phyloP scores from a whole-genome alignment of 2,329 filamentous ascomycete species.

The Colletotrichum godetiae region DNA sequence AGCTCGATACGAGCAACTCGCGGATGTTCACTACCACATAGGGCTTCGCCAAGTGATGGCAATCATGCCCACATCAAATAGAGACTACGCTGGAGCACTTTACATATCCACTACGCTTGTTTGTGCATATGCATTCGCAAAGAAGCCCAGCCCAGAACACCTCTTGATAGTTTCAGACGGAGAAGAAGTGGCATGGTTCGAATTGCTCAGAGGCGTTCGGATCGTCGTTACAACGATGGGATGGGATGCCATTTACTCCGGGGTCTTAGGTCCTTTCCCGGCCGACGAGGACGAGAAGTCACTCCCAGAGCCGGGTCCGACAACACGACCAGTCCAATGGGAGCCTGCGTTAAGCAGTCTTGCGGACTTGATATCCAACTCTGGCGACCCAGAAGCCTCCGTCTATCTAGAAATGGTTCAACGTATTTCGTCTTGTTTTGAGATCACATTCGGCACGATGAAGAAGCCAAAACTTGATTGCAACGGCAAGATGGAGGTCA shows the following conservation, averaged over 20 bases:
- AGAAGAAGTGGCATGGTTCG: constrained; percentile 36
- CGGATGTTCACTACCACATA: constrained; percentile 25
- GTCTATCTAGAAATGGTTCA: constrained; percentile 3
- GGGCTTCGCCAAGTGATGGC: constrained; percentile 32
- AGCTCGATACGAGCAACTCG: constrained; percentile 15
- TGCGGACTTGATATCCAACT: constrained; percentile 1
- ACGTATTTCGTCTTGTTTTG: constrained; percentile 9
- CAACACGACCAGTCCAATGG: constrained; percentile 28
- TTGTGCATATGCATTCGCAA: constrained; percentile 30
- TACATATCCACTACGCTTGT: constrained; percentile 30
- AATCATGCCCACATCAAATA: constrained; percentile 20
- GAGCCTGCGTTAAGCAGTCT: constrained; percentile 28
- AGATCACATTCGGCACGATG: constrained; percentile 24
- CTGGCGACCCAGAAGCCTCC: neutral
- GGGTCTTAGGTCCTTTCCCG: constrained; percentile 11
- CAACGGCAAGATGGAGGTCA: constrained; percentile 26
- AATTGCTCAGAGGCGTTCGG: constrained; percentile 35
- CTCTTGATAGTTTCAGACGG: constrained; percentile 36
- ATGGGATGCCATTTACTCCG: constrained; percentile 33
- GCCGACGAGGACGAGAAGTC: neutral
- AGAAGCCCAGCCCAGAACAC: constrained; percentile 31
- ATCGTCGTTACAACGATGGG: constrained; percentile 36
- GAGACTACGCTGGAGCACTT: constrained; percentile 28
- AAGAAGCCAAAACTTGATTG: constrained; percentile 7
- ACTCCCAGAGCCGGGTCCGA: neutral